Base-by-base conservation (phyloP, 2,329 filamentous ascomycete species). In the Atkinsonella hypoxylon region DNA sequence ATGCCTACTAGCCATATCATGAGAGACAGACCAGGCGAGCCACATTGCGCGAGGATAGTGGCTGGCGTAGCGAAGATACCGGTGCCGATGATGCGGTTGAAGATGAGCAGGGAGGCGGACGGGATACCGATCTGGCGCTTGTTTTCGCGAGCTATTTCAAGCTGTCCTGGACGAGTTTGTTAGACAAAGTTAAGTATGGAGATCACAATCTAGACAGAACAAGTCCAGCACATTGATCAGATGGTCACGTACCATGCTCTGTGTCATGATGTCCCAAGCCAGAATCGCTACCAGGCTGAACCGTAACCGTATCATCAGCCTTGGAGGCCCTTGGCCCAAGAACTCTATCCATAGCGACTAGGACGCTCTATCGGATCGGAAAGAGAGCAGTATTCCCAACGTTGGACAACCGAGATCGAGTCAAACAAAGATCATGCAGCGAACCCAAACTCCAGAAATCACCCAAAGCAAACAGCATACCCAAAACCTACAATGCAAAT, bases 31-130 rank as follows among this genome's bases (percentile, higher is more conserved):
- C 81, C 81, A n/a, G 82, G 74, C 52, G 76, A 81, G 51, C 81
- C 80, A 9, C 72, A 76, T 0, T 79, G 70, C 2, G 64, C 58
- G 48, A 83, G 69, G 55, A 84, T 81, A 40, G 73, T 70, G 41
- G 73, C 73, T 0, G 81, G 80, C 0, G 80, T 83, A 1, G 81
- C 77, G 57, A 83, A 84, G 64, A 85, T 83, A 54, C 81, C 81
- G 11, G 79, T 83, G 41, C 81, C 81, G 51, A 85, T 78, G 67
- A 83, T 78, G 52, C 79, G 76, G 67, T 82, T 82, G 63, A 82
- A 76, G 61, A 83, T 80, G 51, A 82, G 68, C 63, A 81, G 78
- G 18, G 73, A 66, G 18, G 79, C 78, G 5, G 73, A 76, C 45
- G 71, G 63, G 45, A 79, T 59, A 45, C 78, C 78, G 51, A 82